Evolutionary conservation across 2,329 filamentous ascomycete species (phyloP), one percentile per base, ranked within the genome.

Genomic region (Epicoccum sorghinum): DNA sequence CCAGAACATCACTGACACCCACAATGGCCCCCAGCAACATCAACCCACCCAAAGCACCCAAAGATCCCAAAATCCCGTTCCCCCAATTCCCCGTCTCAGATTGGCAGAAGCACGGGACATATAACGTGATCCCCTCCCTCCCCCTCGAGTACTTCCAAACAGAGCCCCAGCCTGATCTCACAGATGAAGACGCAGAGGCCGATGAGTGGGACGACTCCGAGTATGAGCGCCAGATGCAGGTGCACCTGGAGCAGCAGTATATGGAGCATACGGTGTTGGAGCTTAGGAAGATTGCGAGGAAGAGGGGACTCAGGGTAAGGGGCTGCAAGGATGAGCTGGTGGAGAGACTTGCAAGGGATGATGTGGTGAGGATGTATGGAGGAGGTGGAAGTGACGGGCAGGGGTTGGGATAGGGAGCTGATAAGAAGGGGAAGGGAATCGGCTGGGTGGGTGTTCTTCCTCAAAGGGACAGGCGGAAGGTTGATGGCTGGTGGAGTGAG

Each of bases 121-220:
- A 47, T n/a, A 9, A 42, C 4, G 23, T 39, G 18, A 33, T 47
- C 22, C 32, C 14, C 24, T 43, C 50, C 6, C 5, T 10, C 3
- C 32, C 39, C 22, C 33, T 18, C 18, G 18, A 18, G 18, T 18
- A 18, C 18, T 18, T 18, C 18, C 18, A 18, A 18, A 18, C 18
- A 18, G 18, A 18, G 1, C 18, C 18, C 18, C 18, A 18, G 18
- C 18, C 18, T 18, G 18, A 18, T 43, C 27, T 37, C 38, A 32
- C 44, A 38, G 43, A 53, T 2, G 22, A 13, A 3, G 44, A 53
- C 24, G 50, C 44, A 2, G 24, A 38, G 13, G 39, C 50, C 27
- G 50, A 53, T 14, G 39, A 47, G 38, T 53, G 44, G 44, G 50
- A 44, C n/a, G 50, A 53, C 1, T 43, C 27, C 2, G 44, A 53